Base-by-base conservation (phyloP, 2,329 filamentous ascomycete species). In the Lasiodiplodia sp. region DNA sequence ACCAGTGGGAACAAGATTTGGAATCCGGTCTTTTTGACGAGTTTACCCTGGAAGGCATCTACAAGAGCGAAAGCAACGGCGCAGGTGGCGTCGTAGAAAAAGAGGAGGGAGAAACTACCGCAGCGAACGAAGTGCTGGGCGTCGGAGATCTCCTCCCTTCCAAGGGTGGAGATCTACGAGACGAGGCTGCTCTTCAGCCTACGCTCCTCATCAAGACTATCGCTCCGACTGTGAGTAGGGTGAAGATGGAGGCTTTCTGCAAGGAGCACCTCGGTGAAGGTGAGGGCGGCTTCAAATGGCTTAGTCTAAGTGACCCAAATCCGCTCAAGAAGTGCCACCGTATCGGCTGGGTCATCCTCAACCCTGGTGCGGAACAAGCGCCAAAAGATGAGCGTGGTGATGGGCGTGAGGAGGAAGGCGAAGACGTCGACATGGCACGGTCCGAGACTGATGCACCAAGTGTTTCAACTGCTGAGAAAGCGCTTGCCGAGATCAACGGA, bases 171-270 rank as follows among this genome's bases (percentile, higher is more conserved):
- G 95, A 98, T 72, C 87, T 98, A 64, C 90, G 93, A 47, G 96
- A 99, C 76, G 94, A 97, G 73, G 92, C 91, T 60, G 87, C 96
- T 38, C 90, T 91, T 72, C 93, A 97, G 78, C 96, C 96, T 16
- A 97, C 96, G 0, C 86, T 99, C 21, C 88, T 99, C 57, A 97
- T 99, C 85, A 99, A 99, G 84, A 99, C 96, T 0, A 94, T 99
- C 75, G 95, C 96, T 4, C 96, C 96, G 8, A 97, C 96, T 69
- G 96, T 99, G 71, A 97, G 93, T 75, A 92, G 96, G 49, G 90
- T 92, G 62, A 98, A 97, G 75, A 88, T 99, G 23, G 96, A 99
- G 79, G 90, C 90, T 2, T 97, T 98, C 75, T 97, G 94, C 81
- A 96, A 94, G 77, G 94, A 97, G 79, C 92, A 97, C 77, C 87